Percentiles rank a stretch among this genome's conserved stretches.
These are phyloP conservation scores for Actinomucor elegans DNA, from an alignment of 371 early-diverging fungal genomes.

Conservation along the genomic window DNA sequence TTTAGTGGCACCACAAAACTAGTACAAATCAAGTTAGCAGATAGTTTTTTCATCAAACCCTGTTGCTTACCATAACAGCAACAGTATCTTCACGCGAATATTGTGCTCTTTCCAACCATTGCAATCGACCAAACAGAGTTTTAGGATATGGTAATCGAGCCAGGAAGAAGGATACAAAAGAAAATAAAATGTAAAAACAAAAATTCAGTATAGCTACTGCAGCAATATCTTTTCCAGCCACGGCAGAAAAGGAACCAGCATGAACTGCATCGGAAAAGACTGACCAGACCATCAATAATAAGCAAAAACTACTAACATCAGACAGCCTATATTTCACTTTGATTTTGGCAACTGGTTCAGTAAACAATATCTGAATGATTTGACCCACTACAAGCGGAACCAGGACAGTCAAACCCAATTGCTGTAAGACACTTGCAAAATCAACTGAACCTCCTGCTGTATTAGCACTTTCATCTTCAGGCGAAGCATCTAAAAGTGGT, in stretches of 20 bases:
- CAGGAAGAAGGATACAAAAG: slow-evolving; percentile 33
- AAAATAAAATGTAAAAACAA: slow-evolving; percentile 45
- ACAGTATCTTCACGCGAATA: slow-evolving; percentile 57
- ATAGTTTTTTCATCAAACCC: background rate
- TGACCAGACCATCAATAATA: slow-evolving; percentile 71
- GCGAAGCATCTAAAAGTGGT: slow-evolving; percentile 40
- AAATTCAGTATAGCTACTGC: slow-evolving; percentile 55
- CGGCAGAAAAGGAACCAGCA: slow-evolving; percentile 50
- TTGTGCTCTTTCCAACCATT: slow-evolving; percentile 25
- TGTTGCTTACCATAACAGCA: slow-evolving; percentile 58
- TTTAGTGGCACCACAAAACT: slow-evolving; percentile 74
- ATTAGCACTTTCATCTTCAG: slow-evolving; percentile 38
- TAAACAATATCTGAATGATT: slow-evolving; percentile 55
- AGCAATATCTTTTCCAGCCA: slow-evolving; percentile 54
- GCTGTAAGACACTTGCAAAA: slow-evolving; percentile 53
- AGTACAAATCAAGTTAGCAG: background rate
- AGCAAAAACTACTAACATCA: slow-evolving; percentile 55
- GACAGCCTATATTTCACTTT: slow-evolving; percentile 55
- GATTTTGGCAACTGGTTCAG: slow-evolving; percentile 49
- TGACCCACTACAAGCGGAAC: slow-evolving; percentile 68
- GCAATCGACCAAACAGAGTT: background rate
- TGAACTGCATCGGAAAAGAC: slow-evolving; percentile 74
- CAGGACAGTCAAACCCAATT: slow-evolving; percentile 65
- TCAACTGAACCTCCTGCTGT: slow-evolving; percentile 44
- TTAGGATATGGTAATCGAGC: slow-evolving; percentile 40